These are phyloP conservation scores for Circinella minor DNA, from an alignment of 371 early-diverging fungal species.

Conservation along the genomic window DNA sequence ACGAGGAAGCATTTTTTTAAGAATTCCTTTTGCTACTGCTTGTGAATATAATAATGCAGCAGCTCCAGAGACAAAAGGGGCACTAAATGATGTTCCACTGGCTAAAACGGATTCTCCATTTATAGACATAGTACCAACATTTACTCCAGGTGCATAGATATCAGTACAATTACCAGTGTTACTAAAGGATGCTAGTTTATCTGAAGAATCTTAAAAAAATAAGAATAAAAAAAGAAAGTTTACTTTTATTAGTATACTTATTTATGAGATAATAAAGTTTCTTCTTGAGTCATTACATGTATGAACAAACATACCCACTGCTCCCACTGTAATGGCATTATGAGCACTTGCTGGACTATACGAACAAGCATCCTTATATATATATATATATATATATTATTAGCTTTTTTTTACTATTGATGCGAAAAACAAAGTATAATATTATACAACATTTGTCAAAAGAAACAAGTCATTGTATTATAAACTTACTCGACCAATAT, in stretches of 20 bases:
- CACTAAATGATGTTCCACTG: constrained; percentile 27
- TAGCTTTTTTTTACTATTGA: no score
- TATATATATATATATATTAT: neutral
- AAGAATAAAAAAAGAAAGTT: neutral
- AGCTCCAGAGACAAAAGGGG: constrained; percentile 22
- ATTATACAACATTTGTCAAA: no score
- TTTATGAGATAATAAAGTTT: no score
- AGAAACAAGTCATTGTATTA: no score
- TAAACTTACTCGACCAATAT: constrained; percentile 26
- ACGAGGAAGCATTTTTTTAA: neutral
- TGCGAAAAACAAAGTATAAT: no score
- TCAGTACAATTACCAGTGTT: constrained; percentile 81
- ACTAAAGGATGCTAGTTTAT: constrained; percentile 70
- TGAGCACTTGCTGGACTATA: constrained; percentile 66
- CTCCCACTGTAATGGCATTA: constrained; percentile 68
- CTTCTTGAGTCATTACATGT: neutral
- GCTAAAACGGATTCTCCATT: neutral
- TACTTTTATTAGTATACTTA: no score
- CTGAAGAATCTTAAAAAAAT: constrained; percentile 43
- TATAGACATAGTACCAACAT: constrained; percentile 7
- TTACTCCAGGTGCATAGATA: constrained; percentile 66
- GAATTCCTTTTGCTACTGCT: neutral
- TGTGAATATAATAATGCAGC: constrained; percentile 16
- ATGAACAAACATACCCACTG: constrained; percentile 23
- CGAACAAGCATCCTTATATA: constrained; percentile 55